Conservation (phyloP, 1,139 yeast species). For the Saccharomyces hybrid region DNA sequence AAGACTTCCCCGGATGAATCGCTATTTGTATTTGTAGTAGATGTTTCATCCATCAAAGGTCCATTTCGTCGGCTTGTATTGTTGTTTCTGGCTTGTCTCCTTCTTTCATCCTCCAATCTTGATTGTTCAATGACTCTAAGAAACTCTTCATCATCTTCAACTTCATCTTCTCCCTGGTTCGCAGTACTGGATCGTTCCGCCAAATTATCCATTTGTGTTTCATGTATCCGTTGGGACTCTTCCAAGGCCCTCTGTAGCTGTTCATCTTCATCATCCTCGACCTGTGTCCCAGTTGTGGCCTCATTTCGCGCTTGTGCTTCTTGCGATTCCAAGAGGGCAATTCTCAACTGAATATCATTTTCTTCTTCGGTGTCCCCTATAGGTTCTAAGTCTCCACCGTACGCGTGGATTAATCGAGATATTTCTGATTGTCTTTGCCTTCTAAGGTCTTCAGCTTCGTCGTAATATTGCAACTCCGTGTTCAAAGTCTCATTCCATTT, state of each 20-base stretch:
- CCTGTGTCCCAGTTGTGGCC: slow-evolving; percentile 2
- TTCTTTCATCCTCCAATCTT: slow-evolving; percentile 6
- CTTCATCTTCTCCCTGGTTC: neutral
- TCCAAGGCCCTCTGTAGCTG: slow-evolving; percentile 20
- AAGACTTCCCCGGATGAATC: neutral
- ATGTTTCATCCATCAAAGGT: neutral
- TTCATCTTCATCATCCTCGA: slow-evolving; percentile 15
- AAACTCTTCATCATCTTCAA: slow-evolving; percentile 33
- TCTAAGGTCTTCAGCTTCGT: slow-evolving; percentile 27
- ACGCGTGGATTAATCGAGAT: slow-evolving; percentile 20
- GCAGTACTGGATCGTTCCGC: neutral
- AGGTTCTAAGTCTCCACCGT: slow-evolving; percentile 29
- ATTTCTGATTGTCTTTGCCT: slow-evolving; percentile 18
- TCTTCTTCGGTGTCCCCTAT: slow-evolving; percentile 20
- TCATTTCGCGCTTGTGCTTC: slow-evolving; percentile 11
- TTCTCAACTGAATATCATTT: slow-evolving; percentile 39
- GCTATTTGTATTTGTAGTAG: neutral
- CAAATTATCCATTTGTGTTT: slow-evolving; percentile 27
- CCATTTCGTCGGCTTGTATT: slow-evolving; percentile 3
- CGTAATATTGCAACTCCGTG: slow-evolving; percentile 27
- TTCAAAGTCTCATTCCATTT: slow-evolving; percentile 27
- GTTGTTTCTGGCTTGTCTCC: slow-evolving; percentile 1
- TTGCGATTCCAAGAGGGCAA: slow-evolving; percentile 37
- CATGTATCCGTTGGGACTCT: slow-evolving; percentile 39
- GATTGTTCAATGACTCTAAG: slow-evolving; percentile 19